These are phyloP conservation scores for Penicillium taxi DNA, from an alignment of 495 filamentous ascomycete genomes.

Conservation along the genomic window DNA sequence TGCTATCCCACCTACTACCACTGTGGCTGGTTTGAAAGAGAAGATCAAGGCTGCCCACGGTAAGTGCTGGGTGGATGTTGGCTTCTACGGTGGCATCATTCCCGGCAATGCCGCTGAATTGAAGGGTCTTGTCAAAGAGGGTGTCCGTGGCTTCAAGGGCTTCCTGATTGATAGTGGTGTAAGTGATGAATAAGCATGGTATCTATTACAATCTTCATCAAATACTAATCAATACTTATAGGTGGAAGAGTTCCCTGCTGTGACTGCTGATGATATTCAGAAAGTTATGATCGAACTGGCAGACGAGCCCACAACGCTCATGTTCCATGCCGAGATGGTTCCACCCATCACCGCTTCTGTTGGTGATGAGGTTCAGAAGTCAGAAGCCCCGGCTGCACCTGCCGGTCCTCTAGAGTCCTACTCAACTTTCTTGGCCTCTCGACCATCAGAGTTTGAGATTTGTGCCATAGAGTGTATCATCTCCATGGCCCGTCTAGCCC, in stretches of 20 bases:
- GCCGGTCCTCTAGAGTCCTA: conserved; percentile 73
- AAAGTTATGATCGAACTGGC: conserved; percentile 72
- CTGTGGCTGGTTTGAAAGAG: conserved; percentile 68
- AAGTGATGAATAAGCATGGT: conserved; percentile 30
- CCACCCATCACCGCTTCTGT: conserved; percentile 78
- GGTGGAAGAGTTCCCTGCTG: conserved; percentile 94
- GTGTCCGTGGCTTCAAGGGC: conserved; percentile 94
- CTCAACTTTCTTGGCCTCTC: conserved; percentile 84
- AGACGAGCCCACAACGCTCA: conserved; percentile 73
- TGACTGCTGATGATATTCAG: conserved; percentile 69
- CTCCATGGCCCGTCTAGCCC: conserved; percentile 69
- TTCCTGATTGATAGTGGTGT: conserved; percentile 96
- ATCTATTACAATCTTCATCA: conserved; percentile 2
- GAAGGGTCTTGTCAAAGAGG: conserved; percentile 69
- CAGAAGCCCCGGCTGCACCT: conserved; percentile 64
- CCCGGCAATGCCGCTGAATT: conserved; percentile 81
- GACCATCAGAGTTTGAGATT: conserved; percentile 83
- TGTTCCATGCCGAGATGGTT: conserved; percentile 99
- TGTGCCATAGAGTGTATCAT: conserved; percentile 85
- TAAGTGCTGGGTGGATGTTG: conserved; percentile 97
- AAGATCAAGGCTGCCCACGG: conserved; percentile 80
- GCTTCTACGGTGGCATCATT: conserved; percentile 94
- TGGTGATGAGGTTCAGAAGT: conserved; percentile 67
- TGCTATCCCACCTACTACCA: conserved; percentile 94
- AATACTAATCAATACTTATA: conserved; percentile 23